A percentile compares a stretch with the other conserved stretches of the same genome.
These are phyloP conservation scores for Melampsora americana DNA, from an alignment of 1,284 basidiomycete genomes.

Conservation along the genomic window DNA sequence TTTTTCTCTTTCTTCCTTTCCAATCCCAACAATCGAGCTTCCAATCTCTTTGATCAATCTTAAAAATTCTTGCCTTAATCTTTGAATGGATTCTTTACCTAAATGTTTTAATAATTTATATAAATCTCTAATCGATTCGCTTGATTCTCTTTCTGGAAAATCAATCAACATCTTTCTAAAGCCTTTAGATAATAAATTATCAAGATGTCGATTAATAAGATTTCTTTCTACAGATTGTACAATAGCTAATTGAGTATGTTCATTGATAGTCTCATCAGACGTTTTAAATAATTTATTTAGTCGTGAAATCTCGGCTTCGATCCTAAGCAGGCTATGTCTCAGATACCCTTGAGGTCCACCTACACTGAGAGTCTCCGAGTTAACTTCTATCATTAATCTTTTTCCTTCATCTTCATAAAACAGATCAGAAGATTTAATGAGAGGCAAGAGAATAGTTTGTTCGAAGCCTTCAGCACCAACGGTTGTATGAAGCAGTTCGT, in stretches of 20 bases:
- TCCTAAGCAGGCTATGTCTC: slow-evolving; percentile 8
- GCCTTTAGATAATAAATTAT: slow-evolving; percentile 5
- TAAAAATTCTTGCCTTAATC: not conserved
- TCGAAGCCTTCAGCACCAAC: slow-evolving; percentile 16
- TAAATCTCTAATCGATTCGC: not conserved
- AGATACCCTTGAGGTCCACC: slow-evolving; percentile 27
- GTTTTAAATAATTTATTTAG: slow-evolving; percentile 25
- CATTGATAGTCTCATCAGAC: slow-evolving; percentile 14
- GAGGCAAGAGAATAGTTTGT: slow-evolving; percentile 2
- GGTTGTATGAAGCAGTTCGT: slow-evolving; percentile 13
- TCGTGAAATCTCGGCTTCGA: slow-evolving; percentile 10
- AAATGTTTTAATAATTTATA: slow-evolving; percentile 4
- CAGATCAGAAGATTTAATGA: slow-evolving; percentile 12
- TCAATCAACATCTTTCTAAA: slow-evolving; percentile 1
- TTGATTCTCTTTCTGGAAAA: slow-evolving; percentile 14
- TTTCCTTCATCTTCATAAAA: slow-evolving; percentile 30
- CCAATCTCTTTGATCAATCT: slow-evolving; percentile 21
- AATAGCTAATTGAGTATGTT: slow-evolving; percentile 1
- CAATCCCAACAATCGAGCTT: not conserved
- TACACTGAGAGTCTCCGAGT: slow-evolving; percentile 4
- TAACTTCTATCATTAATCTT: slow-evolving; percentile 23
- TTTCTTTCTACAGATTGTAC: slow-evolving; percentile 15
- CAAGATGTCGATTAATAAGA: slow-evolving; percentile 18
- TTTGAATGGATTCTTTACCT: slow-evolving; percentile 1
- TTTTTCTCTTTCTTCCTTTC: slow-evolving; percentile 1